phyloP scores from a whole-genome alignment of 495 filamentous ascomycete species.

The Hyaloscypha bicolor region DNA sequence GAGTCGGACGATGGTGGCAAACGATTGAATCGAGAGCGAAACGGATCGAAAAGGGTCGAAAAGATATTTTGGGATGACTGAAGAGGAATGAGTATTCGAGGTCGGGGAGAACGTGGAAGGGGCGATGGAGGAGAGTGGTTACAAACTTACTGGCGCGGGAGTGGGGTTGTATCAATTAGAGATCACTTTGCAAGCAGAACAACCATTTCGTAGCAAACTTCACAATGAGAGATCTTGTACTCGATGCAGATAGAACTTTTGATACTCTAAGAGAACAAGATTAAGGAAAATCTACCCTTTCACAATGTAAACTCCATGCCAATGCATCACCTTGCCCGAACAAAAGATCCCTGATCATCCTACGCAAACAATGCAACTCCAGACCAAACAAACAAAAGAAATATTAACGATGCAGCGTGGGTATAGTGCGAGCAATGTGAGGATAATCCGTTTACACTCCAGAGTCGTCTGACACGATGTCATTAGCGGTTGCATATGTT shows the following conservation, averaged over 20 bases:
- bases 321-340: not conserved
- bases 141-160: not conserved
- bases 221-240: not conserved
- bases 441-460: conserved; percentile 28
- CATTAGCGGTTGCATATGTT: conserved; percentile 26
- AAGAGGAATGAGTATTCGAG: not conserved
- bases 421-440: not conserved
- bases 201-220: not conserved
- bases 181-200: not conserved
- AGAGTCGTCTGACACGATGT: conserved; percentile 36
- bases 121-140: not conserved
- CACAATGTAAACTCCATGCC: not conserved
- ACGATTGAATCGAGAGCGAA: too few species aligned
- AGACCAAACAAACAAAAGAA: not conserved
- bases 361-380: not conserved
- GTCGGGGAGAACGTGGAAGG: not conserved
- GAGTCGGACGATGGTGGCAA: too few species aligned
- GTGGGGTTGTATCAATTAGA: not conserved
- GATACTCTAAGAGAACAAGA: not conserved
- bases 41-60: too few species aligned
- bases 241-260: not conserved
- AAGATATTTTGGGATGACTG: too few species aligned
- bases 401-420: not conserved
- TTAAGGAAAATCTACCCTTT: not conserved
- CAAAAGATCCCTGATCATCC: not conserved